phyloP scores from a whole-genome alignment of 345 rosid species.

The Gossypium thurberi region DNA sequence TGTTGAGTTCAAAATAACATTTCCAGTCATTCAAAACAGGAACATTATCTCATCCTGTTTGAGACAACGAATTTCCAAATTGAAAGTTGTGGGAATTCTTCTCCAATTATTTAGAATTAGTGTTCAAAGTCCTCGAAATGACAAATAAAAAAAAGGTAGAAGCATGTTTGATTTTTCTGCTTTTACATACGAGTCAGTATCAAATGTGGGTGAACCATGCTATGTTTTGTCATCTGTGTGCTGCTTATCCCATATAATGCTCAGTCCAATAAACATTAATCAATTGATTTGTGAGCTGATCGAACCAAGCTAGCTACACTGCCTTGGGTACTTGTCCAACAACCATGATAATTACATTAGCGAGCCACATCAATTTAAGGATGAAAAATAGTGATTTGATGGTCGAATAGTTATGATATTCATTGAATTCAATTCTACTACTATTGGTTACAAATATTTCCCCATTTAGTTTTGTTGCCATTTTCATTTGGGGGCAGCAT shows the following conservation, averaged over 20 bases:
- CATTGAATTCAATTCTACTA: neutral
- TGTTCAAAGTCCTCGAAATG: conserved; percentile 2
- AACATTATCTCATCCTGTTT: neutral
- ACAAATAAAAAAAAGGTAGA: neutral
- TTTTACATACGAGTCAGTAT: neutral
- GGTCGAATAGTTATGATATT: neutral
- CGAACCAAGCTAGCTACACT: neutral
- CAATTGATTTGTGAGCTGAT: neutral
- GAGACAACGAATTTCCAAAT: neutral
- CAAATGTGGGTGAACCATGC: neutral
- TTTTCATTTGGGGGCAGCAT: neutral
- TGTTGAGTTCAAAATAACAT: neutral
- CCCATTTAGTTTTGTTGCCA: neutral
- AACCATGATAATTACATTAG: neutral
- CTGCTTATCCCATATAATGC: neutral
- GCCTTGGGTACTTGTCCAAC: neutral
- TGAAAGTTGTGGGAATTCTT: neutral
- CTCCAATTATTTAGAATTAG: neutral
- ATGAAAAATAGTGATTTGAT: neutral
- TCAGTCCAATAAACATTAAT: neutral
- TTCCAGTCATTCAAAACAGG: neutral
- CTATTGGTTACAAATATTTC: neutral
- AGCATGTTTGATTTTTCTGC: neutral
- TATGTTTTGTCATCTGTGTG: neutral
- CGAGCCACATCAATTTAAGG: neutral